A percentile compares a stretch with the other conserved stretches of the same genome.
phyloP scores from a whole-genome alignment of 371 early-diverging fungal species.

The Apophysomyces variabilis region DNA sequence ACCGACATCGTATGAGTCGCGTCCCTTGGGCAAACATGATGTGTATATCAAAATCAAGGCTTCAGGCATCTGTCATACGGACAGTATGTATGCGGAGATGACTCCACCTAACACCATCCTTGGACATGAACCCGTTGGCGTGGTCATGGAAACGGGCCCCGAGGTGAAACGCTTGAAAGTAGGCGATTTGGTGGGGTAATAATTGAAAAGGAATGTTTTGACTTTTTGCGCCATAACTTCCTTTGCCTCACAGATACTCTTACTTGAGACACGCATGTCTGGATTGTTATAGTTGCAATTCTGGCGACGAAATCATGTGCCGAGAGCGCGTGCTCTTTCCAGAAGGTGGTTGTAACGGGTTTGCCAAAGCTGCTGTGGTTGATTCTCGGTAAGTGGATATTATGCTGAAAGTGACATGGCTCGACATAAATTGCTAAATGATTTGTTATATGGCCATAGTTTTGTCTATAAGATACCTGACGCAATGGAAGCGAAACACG shows the following conservation, averaged over 20 bases:
- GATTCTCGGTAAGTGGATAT: conserved; percentile 39
- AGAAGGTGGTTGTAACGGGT: conserved; percentile 49
- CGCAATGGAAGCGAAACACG: conserved; percentile 51
- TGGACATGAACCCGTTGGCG: conserved; percentile 60
- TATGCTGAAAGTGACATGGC: not conserved
- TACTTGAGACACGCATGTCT: conserved; percentile 51
- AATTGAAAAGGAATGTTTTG: not conserved
- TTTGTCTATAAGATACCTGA: conserved; percentile 62
- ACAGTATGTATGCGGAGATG: conserved; percentile 34
- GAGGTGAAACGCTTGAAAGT: conserved; percentile 45
- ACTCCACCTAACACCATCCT: conserved; percentile 26
- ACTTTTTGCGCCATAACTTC: not conserved
- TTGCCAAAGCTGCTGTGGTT: conserved; percentile 49
- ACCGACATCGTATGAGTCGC: conserved; percentile 20
- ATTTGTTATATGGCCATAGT: conserved; percentile 5
- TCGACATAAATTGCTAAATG: not conserved
- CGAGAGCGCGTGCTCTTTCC: conserved; percentile 49
- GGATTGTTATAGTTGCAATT: conserved; percentile 43
- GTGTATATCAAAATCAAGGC: conserved; percentile 51
- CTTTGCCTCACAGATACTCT: conserved; percentile 20
- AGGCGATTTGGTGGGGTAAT: conserved; percentile 59
- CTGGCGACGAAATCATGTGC: conserved; percentile 55
- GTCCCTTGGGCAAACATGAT: conserved; percentile 20
- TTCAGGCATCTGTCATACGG: conserved; percentile 63
- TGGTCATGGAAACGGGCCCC: conserved; percentile 44